A percentile compares a stretch with the other conserved stretches of the same genome.
phyloP scores from a whole-genome alignment of 2,329 filamentous ascomycete genomes.

The Periconia sp. region DNA sequence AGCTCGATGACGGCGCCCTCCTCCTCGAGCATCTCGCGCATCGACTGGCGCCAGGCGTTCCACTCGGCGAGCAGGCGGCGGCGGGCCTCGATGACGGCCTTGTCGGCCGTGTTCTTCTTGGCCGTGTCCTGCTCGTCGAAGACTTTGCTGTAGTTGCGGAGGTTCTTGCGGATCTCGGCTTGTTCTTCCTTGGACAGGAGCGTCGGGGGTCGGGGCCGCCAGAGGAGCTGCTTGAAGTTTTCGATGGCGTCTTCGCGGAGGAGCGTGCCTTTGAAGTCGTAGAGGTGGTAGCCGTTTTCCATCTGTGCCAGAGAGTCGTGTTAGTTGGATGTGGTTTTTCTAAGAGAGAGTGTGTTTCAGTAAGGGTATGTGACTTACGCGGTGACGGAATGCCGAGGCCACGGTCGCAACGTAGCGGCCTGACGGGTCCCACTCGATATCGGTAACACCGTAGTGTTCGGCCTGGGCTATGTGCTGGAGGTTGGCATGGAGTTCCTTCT shows the following conservation, averaged over 20 bases:
- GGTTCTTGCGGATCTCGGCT: conserved; percentile 96
- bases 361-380: conserved; percentile 68
- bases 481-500: conserved; percentile 94
- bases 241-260: conserved; percentile 90
- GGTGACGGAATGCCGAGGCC: conserved; percentile 93
- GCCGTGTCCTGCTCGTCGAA: conserved; percentile 96
- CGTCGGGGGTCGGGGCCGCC: conserved; percentile 89
- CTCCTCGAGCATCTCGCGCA: conserved; percentile 64
- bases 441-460: conserved; percentile 96
- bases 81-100: conserved; percentile 87
- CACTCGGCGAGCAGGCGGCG: conserved; percentile 84
- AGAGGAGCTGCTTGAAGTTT: conserved; percentile 96
- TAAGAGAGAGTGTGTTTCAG: not conserved
- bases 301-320: conserved; percentile 60
- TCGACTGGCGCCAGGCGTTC: conserved; percentile 77
- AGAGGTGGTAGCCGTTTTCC: conserved; percentile 98
- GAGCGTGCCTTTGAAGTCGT: conserved; percentile 90
- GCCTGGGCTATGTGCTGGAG: conserved; percentile 90
- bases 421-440: conserved; percentile 97
- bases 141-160: conserved; percentile 90
- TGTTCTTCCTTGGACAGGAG: conserved; percentile 95
- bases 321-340: conserved; percentile 13
- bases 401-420: conserved; percentile 92
- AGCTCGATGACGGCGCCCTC: conserved; percentile 61
- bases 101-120: conserved; percentile 89